Evolutionary conservation across 345 rosid genomes (phyloP).

Genomic region (Arabis hirsuta): DNA sequence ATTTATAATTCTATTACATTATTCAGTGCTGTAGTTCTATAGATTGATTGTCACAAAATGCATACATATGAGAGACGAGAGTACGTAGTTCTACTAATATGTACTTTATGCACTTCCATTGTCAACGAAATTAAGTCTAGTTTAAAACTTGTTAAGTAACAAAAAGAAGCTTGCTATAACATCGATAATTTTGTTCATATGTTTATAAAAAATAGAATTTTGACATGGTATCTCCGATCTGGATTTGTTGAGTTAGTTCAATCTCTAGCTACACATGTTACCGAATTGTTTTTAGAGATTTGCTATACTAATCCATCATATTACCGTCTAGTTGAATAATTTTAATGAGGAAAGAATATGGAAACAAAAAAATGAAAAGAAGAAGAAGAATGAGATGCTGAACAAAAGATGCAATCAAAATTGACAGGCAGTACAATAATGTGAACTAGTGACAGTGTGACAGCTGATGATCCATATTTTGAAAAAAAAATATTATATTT

Average conservation of each 20-base stretch:
- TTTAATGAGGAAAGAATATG: slow-evolving; percentile 10
- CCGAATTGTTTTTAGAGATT: not conserved
- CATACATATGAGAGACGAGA: not conserved
- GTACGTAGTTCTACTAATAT: not conserved
- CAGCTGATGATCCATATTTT: slow-evolving; percentile 19
- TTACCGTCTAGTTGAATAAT: not conserved
- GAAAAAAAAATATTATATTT: not conserved
- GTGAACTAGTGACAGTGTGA: slow-evolving; percentile 12
- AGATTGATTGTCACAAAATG: not conserved
- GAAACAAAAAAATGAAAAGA: not conserved
- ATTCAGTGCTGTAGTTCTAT: not conserved
- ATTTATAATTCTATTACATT: not conserved
- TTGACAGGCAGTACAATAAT: slow-evolving; percentile 42
- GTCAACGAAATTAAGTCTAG: not conserved
- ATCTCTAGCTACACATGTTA: not conserved
- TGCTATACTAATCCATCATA: not conserved
- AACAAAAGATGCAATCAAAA: slow-evolving; percentile 23
- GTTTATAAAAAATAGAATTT: not conserved
- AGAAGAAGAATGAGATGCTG: slow-evolving; percentile 34
- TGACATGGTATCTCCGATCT: not conserved
- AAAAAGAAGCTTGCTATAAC: not conserved
- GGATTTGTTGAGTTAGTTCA: slow-evolving; percentile 1
- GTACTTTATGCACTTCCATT: not conserved
- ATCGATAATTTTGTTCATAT: not conserved
- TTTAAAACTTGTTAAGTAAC: not conserved